Percentiles rank a stretch among this genome's conserved stretches.
Conservation (phyloP, 129 eudicot species). For the Mikania micrantha region DNA sequence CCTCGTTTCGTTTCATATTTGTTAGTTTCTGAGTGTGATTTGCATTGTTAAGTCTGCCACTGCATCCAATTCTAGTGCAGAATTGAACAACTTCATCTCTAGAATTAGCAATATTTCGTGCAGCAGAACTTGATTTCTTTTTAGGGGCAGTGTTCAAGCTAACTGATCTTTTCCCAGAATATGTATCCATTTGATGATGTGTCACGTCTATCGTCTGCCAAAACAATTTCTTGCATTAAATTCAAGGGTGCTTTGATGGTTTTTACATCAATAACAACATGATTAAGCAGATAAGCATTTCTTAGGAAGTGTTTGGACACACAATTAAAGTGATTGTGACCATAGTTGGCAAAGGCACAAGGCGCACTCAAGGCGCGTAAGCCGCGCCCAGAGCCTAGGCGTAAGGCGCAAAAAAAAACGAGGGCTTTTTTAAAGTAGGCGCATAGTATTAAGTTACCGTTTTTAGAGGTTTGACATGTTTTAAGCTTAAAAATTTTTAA, state of each 20-base stretch:
- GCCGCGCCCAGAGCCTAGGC: no score
- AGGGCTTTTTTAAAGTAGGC: no score
- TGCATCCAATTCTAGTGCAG: conserved; percentile 81
- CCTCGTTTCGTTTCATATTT: conserved; percentile 25
- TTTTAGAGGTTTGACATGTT: no score
- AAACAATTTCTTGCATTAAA: background rate
- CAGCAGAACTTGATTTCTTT: conserved; percentile 37
- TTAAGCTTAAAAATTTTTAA: no score
- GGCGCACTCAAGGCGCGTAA: no score
- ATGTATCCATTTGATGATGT: conserved; percentile 41
- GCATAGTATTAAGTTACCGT: no score
- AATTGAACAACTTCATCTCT: conserved; percentile 48
- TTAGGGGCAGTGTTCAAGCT: conserved; percentile 34
- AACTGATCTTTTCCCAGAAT: conserved; percentile 42
- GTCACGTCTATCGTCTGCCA: conserved; percentile 8
- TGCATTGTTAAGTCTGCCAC: conserved; percentile 56
- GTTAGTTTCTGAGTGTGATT: conserved; percentile 27
- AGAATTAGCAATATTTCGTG: conserved; percentile 30
- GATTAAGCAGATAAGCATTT: background rate
- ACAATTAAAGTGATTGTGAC: background rate
- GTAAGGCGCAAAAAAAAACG: no score
- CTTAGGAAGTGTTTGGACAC: background rate
- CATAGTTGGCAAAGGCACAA: no score
- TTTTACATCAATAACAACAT: conserved; percentile 6
- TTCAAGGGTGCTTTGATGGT: background rate